These are phyloP conservation scores for Wakefieldia striispora DNA, from an alignment of 768 basidiomycete genomes.

Conservation along the genomic window DNA sequence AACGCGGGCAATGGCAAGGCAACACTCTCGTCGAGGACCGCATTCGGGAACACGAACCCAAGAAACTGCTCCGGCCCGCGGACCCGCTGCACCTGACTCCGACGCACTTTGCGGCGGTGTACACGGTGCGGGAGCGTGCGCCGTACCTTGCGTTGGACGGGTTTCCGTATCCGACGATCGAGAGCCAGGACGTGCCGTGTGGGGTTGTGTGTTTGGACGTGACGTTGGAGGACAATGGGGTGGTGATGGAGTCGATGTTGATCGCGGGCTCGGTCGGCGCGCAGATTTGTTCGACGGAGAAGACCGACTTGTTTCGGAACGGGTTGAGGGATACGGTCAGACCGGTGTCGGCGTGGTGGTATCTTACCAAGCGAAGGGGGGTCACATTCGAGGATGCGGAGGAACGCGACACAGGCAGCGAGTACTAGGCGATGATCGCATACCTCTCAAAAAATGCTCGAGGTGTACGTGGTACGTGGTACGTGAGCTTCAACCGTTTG, in stretches of 20 bases:
- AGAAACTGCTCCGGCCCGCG: conserved; percentile 31
- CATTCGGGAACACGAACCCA: conserved; percentile 27
- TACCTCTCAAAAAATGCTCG: too few species aligned
- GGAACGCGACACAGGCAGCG: not conserved
- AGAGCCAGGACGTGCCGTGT: conserved; percentile 27
- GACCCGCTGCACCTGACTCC: conserved; percentile 25
- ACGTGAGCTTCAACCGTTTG: too few species aligned
- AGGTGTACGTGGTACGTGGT: too few species aligned
- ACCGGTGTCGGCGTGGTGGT: conserved; percentile 35
- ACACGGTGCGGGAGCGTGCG: conserved; percentile 19
- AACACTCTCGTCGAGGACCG: conserved; percentile 30
- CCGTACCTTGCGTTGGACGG: conserved; percentile 27
- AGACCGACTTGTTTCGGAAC: conserved; percentile 27
- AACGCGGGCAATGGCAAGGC: conserved; percentile 33
- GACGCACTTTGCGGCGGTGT: conserved; percentile 26
- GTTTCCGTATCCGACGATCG: conserved; percentile 29
- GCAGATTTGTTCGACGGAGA: conserved; percentile 31
- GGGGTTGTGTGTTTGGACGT: conserved; percentile 31
- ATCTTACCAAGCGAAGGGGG: too few species aligned
- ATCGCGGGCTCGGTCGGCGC: conserved; percentile 30
- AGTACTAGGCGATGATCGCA: not conserved
- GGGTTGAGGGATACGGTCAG: conserved; percentile 32
- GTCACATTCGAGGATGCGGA: not conserved
- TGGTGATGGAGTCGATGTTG: conserved; percentile 24
- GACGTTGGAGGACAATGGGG: conserved; percentile 27